These are phyloP conservation scores for Talinum fruticosum DNA, from an alignment of 148 eudicot genomes.

Conservation along the genomic window DNA sequence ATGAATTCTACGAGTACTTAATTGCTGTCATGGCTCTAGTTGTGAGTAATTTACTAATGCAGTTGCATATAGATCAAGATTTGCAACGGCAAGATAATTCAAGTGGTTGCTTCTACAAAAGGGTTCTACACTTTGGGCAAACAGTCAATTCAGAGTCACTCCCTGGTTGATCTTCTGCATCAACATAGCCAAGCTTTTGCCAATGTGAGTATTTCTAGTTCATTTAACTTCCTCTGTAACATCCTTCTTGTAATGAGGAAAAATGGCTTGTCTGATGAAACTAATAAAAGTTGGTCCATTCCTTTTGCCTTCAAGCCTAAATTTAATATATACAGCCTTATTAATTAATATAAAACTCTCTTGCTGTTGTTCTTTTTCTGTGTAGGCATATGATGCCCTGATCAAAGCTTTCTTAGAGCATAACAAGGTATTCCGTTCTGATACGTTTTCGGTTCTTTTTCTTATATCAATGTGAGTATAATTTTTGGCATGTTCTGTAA, in stretches of 20 bases:
- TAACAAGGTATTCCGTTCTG: slow-evolving; percentile 63
- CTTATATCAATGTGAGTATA: not conserved
- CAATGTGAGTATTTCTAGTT: slow-evolving; percentile 46
- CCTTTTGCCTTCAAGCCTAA: not conserved
- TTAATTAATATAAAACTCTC: not conserved
- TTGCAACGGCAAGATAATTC: slow-evolving; percentile 89
- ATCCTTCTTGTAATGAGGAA: not conserved
- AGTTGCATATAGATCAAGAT: slow-evolving; percentile 71
- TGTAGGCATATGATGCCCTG: slow-evolving; percentile 87
- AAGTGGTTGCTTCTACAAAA: slow-evolving; percentile 74
- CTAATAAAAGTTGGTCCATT: not conserved
- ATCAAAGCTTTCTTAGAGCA: slow-evolving; percentile 92
- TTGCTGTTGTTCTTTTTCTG: not conserved
- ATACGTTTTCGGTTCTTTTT: not conserved
- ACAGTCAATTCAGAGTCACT: slow-evolving; percentile 68
- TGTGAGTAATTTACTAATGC: slow-evolving; percentile 34
- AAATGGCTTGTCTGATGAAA: not conserved
- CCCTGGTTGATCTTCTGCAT: slow-evolving; percentile 93
- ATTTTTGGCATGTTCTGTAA: slow-evolving; percentile 12
- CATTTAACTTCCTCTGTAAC: not conserved
- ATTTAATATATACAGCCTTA: not conserved
- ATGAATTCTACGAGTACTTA: not conserved
- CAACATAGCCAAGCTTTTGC: slow-evolving; percentile 97
- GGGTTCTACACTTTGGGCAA: slow-evolving; percentile 90
- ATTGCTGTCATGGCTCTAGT: slow-evolving; percentile 9